A percentile compares a stretch with the other conserved stretches of the same genome.
These are phyloP conservation scores for Hyphodiscus hymeniophilus DNA, from an alignment of 495 filamentous ascomycete genomes.

Conservation along the genomic window DNA sequence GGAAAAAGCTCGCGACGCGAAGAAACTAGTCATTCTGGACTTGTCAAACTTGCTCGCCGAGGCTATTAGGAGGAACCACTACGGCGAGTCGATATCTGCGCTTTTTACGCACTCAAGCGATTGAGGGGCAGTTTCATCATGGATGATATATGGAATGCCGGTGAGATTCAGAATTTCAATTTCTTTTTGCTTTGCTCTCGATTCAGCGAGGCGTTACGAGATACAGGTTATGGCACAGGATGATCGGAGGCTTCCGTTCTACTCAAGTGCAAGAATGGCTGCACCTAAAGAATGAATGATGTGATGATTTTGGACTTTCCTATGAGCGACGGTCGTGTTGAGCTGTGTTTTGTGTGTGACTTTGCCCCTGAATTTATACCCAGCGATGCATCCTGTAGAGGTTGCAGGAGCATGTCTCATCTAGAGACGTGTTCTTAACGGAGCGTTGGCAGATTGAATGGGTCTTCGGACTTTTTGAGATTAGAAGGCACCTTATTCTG, in stretches of 20 bases:
- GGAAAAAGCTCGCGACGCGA: conserved; percentile 56
- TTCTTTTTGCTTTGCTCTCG: conserved; percentile 14
- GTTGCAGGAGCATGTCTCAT: conserved; percentile 51
- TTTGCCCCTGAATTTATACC: conserved; percentile 23
- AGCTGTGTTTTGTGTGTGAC: too few species aligned
- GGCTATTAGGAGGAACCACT: conserved; percentile 91
- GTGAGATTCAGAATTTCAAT: conserved; percentile 5
- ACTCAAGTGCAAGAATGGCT: neutral
- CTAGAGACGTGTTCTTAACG: conserved; percentile 53
- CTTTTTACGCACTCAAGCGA: conserved; percentile 67
- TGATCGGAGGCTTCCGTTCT: neutral
- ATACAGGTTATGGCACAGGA: neutral
- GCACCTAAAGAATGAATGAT: neutral
- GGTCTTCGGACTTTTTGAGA: conserved; percentile 19
- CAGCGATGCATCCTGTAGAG: conserved; percentile 63
- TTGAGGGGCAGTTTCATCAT: conserved; percentile 26
- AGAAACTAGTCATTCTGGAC: conserved; percentile 84
- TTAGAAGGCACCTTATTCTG: conserved; percentile 24
- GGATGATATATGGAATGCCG: conserved; percentile 5
- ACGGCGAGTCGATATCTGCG: conserved; percentile 80
- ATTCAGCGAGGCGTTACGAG: conserved; percentile 22
- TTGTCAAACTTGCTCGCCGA: conserved; percentile 81
- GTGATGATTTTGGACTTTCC: too few species aligned
- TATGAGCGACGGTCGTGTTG: too few species aligned
- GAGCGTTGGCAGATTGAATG: conserved; percentile 53